These are phyloP conservation scores for Borealophlyctis nickersoniae DNA, from an alignment of 192 early-diverging fungal genomes.

Conservation along the genomic window DNA sequence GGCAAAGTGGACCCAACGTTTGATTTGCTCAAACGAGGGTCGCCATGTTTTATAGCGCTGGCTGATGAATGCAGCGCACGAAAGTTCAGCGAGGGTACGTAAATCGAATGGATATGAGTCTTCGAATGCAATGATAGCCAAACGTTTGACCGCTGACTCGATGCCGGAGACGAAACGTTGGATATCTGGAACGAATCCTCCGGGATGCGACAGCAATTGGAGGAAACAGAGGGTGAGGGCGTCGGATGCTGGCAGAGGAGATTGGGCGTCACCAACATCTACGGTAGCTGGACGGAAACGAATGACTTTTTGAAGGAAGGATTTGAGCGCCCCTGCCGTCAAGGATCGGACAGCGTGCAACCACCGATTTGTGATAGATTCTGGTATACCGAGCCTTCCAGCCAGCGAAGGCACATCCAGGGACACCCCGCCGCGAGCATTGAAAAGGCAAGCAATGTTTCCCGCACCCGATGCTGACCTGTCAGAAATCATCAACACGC, in stretches of 20 bases:
- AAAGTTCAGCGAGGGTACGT: neutral
- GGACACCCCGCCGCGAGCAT: neutral
- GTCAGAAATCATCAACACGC: neutral
- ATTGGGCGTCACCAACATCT: neutral
- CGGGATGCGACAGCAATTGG: neutral
- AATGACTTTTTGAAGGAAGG: neutral
- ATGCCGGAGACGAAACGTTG: neutral
- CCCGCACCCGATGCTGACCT: neutral
- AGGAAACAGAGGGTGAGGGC: neutral
- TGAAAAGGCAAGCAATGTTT: neutral
- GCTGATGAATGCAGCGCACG: neutral
- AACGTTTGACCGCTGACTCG: neutral
- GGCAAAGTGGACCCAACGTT: neutral
- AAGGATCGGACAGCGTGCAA: neutral
- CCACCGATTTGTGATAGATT: neutral
- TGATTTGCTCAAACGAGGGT: neutral
- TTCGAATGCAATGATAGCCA: neutral
- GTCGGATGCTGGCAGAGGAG: neutral
- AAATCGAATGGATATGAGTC: neutral
- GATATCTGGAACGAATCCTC: slow-evolving; percentile 1
- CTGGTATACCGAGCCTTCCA: neutral
- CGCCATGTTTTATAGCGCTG: neutral
- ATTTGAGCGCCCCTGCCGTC: neutral
- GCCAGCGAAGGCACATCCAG: neutral
- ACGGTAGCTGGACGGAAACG: neutral